Evolutionary conservation across 1,139 yeast species (phyloP).

Genomic region (Candida dubliniensis): DNA sequence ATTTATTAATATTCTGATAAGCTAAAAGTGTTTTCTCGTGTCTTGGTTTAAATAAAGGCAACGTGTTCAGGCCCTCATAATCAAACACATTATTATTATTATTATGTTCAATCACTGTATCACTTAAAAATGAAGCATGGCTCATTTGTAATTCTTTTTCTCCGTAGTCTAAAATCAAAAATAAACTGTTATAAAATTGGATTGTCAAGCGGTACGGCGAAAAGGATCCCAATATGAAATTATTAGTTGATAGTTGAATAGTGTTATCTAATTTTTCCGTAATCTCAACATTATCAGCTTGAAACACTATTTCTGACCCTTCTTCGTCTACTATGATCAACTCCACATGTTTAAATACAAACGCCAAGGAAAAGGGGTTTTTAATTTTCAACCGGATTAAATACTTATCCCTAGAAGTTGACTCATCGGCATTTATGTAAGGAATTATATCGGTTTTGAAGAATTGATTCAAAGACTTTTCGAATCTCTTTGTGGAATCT

Average conservation of each 20-base stretch:
- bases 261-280: conserved; percentile 14
- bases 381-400: conserved; percentile 24
- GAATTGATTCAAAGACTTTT: conserved; percentile 30
- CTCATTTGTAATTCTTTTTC: conserved; percentile 3
- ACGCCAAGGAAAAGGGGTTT: conserved; percentile 29
- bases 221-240: conserved; percentile 28
- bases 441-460: conserved; percentile 30
- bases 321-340: conserved; percentile 21
- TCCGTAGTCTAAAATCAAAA: conserved; percentile 13
- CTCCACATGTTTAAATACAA: conserved; percentile 22
- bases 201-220: conserved; percentile 22
- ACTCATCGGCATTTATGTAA: conserved; percentile 24
- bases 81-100: background rate
- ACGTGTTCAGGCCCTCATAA: no score
- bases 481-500: conserved; percentile 16
- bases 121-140: conserved; percentile 12
- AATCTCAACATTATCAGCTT: conserved; percentile 8
- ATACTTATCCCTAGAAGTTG: conserved; percentile 21
- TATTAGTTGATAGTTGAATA: conserved; percentile 21
- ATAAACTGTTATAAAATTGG: conserved; percentile 22
- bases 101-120: conserved; percentile 12
- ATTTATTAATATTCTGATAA: conserved; percentile 20
- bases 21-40: conserved; percentile 5
- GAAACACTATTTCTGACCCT: conserved; percentile 11
- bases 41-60: background rate